Evolutionary conservation across 2,329 filamentous ascomycete species (phyloP).

Genomic region (Phoma herbarum): DNA sequence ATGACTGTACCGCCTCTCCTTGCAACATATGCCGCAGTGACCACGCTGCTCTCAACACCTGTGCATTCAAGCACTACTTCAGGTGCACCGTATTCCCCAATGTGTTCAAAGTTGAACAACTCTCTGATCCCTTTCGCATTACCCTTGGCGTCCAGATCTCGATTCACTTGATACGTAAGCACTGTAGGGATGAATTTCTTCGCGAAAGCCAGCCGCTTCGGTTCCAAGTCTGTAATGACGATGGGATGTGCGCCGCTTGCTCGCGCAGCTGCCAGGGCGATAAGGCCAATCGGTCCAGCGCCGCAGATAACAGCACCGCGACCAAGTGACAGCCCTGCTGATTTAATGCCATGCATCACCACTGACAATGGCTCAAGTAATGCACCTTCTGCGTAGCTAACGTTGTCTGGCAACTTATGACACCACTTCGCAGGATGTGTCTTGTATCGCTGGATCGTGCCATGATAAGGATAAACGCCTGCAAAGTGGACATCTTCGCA

Average conservation of each 20-base stretch:
- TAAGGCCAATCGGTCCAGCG: conserved; percentile 71
- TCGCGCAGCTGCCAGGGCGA: conserved; percentile 67
- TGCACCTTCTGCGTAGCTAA: conserved; percentile 67
- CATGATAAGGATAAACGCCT: conserved; percentile 68
- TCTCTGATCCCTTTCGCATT: conserved; percentile 63
- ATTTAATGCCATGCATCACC: conserved; percentile 67
- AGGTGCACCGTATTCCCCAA: conserved; percentile 65
- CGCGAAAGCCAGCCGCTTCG: conserved; percentile 65
- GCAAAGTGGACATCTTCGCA: conserved; percentile 69
- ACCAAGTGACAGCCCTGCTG: conserved; percentile 63
- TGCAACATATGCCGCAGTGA: conserved; percentile 65
- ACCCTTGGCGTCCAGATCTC: conserved; percentile 55
- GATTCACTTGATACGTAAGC: conserved; percentile 64
- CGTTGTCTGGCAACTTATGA: conserved; percentile 60
- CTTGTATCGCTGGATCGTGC: conserved; percentile 69
- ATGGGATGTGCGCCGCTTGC: conserved; percentile 71
- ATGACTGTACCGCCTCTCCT: conserved; percentile 68
- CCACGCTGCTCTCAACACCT: conserved; percentile 69
- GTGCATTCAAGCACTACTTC: conserved; percentile 71
- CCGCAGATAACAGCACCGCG: conserved; percentile 61
- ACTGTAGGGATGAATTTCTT: conserved; percentile 64
- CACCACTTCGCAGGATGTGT: conserved; percentile 67
- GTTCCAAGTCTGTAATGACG: conserved; percentile 70
- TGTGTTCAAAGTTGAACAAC: conserved; percentile 59
- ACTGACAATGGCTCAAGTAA: conserved; percentile 72